Conservation (phyloP, 75 land plant genomes). For the Picea glauca region DNA sequence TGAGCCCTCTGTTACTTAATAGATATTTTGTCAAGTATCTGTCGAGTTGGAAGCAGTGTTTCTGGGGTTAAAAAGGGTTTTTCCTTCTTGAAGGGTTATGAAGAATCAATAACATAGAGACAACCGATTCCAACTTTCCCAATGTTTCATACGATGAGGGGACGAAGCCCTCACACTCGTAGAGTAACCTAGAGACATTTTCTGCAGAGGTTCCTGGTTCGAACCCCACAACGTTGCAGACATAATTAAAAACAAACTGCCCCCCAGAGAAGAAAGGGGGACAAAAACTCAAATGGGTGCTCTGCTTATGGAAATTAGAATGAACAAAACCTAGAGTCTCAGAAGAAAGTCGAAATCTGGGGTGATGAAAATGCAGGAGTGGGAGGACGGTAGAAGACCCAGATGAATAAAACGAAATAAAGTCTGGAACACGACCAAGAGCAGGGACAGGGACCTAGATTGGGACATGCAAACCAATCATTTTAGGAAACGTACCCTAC, state of each 20-base stretch:
- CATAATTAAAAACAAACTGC: background rate
- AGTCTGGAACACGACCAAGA: too few species aligned
- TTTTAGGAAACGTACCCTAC: too few species aligned
- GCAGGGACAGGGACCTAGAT: too few species aligned
- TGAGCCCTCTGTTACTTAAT: background rate
- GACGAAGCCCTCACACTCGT: conserved; percentile 6
- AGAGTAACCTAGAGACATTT: background rate
- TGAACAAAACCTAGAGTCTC: too few species aligned
- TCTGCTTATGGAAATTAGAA: too few species aligned
- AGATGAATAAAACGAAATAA: too few species aligned
- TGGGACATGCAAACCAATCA: too few species aligned
- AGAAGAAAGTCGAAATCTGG: too few species aligned
- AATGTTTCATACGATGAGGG: conserved; percentile 13
- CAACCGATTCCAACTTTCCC: background rate
- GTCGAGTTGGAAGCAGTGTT: background rate
- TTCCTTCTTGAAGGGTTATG: background rate
- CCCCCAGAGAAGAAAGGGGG: too few species aligned
- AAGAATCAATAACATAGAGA: background rate
- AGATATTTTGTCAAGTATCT: background rate
- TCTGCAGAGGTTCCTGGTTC: background rate
- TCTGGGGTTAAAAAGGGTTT: background rate
- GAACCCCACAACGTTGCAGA: conserved; percentile 3
- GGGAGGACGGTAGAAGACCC: too few species aligned
- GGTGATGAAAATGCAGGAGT: too few species aligned
- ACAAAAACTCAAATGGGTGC: too few species aligned